These are phyloP conservation scores for Candida wancherniae DNA, from an alignment of 805 yeast species.

Conservation along the genomic window DNA sequence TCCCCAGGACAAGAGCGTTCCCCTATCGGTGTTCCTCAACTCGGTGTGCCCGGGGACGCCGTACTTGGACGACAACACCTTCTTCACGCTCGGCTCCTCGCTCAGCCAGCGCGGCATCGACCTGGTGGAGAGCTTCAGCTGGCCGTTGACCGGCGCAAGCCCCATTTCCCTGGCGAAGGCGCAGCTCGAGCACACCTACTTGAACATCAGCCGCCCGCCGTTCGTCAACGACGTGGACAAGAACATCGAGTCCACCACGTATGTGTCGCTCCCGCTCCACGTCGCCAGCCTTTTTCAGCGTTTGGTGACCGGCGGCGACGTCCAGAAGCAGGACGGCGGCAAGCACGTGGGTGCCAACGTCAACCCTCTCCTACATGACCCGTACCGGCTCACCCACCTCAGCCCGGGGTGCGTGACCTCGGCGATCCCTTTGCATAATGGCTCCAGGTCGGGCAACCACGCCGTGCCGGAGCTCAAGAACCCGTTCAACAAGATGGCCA, in stretches of 20 bases:
- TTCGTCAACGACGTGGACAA: constrained; percentile 17
- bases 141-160: constrained; percentile 24
- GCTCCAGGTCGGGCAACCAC: constrained; percentile 5
- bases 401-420: constrained; percentile 48
- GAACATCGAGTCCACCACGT: constrained; percentile 45
- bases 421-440: constrained; percentile 12
- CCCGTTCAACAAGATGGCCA: constrained; percentile 31
- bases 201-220: constrained; percentile 37
- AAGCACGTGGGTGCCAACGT: constrained; percentile 51
- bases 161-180: constrained; percentile 14
- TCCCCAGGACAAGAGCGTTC: constrained; percentile 22
- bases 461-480: constrained; percentile 14
- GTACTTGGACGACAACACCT: constrained; percentile 30
- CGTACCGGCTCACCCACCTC: constrained; percentile 47
- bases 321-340: constrained; percentile 34
- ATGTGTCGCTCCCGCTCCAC: constrained; percentile 49
- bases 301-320: constrained; percentile 30
- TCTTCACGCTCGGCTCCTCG: constrained; percentile 21
- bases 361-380: constrained; percentile 50
- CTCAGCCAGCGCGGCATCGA: constrained; percentile 7
- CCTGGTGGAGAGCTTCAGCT: constrained; percentile 14
- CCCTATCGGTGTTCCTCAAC: constrained; percentile 26
- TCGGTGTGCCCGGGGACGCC: constrained; percentile 36
- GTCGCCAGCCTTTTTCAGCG: constrained; percentile 38
- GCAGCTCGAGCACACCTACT: constrained; percentile 21